Evolutionary conservation across 768 basidiomycete species (phyloP), one percentile per base, ranked within the genome.

Genomic region (Boletus pseudopeckii): DNA sequence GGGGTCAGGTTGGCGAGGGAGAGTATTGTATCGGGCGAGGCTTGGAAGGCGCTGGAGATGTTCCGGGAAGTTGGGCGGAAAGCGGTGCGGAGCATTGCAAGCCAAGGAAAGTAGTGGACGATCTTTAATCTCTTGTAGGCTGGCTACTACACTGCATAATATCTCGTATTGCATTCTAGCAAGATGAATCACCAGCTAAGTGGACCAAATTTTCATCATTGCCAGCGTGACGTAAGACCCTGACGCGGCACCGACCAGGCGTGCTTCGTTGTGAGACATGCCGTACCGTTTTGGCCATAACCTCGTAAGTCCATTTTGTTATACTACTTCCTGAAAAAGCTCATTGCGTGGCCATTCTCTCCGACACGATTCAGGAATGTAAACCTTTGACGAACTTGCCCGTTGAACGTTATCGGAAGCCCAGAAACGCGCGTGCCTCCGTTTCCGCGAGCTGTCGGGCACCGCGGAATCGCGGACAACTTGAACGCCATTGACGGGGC

Each of bases 1-100:
- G 94, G 92, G 2, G 83, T 88, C 1, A 70, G 73, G 54, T 61
- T 88, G 57, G 94, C 92, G 24, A 73, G 78, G 59, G 75, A 81
- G 62, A 82, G 84, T 40, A 66, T 88, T 8, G 72, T 67, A 17
- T 81, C 83, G 14, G 84, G 85, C 5, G 75, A 70, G 40, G 86
- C 86, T 22, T 84, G 82, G 81, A 65, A 71, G 46, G 82, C 82
- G 4, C 59, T 87, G 38, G 72, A 79, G 56, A 71, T 65, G 5
- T 85, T 85, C 65, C 74, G 77, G 5, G 70, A 75, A 10, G 72
- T 74, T 10, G 80, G 77, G 9, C 57, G 26, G 47, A 40, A 38
- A 7, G 55, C 34, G 8, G 38, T 34, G 41, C 51, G 48, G 22
- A 45, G 45, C 42, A 39, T 42, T 2, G 33, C 37, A n/a, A 26